Conservation (phyloP, 495 filamentous ascomycete species). For the Podospora pseudocomata region DNA sequence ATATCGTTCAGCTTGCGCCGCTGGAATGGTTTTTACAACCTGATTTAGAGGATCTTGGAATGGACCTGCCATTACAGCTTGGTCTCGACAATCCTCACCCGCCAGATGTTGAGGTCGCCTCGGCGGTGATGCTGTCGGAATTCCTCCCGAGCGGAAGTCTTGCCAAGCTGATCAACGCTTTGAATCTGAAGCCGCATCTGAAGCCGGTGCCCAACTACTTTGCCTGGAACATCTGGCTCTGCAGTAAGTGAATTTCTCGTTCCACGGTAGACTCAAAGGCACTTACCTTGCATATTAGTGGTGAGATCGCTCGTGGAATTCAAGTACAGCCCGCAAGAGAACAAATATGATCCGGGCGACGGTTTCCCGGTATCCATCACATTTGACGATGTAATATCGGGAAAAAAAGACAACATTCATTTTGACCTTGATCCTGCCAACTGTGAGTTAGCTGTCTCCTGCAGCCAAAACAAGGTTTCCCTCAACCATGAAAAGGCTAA, state of each 20-base stretch:
- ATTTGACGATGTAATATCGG: not conserved
- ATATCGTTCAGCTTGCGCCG: not conserved
- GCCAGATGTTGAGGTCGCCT: not conserved
- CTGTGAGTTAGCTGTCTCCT: not conserved
- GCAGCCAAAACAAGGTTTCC: too few relatives aligned
- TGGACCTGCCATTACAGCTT: not conserved
- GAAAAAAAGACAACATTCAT: not conserved
- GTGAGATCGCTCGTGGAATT: not conserved
- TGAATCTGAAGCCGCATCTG: not conserved
- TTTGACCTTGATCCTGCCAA: not conserved
- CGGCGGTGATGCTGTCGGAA: not conserved
- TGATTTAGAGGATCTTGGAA: not conserved
- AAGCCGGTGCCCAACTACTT: not conserved
- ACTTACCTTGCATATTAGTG: not conserved
- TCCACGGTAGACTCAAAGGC: too few relatives aligned
- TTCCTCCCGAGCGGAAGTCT: not conserved
- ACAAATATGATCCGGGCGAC: not conserved
- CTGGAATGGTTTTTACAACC: not conserved
- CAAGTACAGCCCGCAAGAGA: not conserved
- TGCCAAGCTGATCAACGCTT: not conserved
- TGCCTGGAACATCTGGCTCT: not conserved
- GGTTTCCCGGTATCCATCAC: too few relatives aligned
- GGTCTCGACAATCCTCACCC: not conserved
- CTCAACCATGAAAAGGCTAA: too few relatives aligned
- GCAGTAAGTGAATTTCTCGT: not conserved